Percentiles rank a stretch among this genome's conserved stretches.
Evolutionary conservation across 2,329 filamentous ascomycete species (phyloP).

Genomic region (Ustulina deusta): DNA sequence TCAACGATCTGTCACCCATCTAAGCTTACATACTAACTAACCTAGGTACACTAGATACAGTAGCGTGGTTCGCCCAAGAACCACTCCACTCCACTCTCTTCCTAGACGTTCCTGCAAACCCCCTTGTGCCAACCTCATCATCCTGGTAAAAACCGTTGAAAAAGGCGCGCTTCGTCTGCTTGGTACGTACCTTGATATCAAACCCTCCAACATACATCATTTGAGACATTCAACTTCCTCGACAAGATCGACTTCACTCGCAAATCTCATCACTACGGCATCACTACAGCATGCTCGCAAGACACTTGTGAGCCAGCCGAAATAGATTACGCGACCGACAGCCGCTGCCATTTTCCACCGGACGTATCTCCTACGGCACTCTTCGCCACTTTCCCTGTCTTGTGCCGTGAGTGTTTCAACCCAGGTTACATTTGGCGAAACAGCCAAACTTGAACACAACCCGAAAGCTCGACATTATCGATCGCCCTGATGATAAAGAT

Average conservation of each 20-base stretch:
- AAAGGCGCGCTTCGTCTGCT: slow-evolving; percentile 36
- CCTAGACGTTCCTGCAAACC: slow-evolving; percentile 39
- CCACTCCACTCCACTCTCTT: slow-evolving; percentile 36
- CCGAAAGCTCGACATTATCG: not conserved
- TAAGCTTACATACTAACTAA: not conserved
- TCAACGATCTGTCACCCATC: slow-evolving; percentile 38
- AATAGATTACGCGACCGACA: slow-evolving; percentile 14
- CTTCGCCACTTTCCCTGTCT: not conserved
- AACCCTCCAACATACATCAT: slow-evolving; percentile 30
- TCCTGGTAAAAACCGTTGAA: slow-evolving; percentile 44
- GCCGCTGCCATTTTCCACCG: not conserved
- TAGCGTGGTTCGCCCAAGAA: slow-evolving; percentile 26
- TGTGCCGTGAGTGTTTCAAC: not conserved
- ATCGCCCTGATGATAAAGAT: not conserved
- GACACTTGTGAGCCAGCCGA: not conserved
- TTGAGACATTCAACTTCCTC: slow-evolving; percentile 27
- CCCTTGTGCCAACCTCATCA: slow-evolving; percentile 36
- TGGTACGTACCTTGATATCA: slow-evolving; percentile 44
- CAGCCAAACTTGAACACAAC: not conserved
- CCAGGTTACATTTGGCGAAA: not conserved
- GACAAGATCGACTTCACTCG: slow-evolving; percentile 21
- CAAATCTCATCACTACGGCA: slow-evolving; percentile 11
- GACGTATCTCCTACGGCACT: not conserved
- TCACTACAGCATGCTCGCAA: not conserved
- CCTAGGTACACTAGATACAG: not conserved